Base-by-base conservation (phyloP, 441 rosid species). In the Metrosideros polymorpha region DNA sequence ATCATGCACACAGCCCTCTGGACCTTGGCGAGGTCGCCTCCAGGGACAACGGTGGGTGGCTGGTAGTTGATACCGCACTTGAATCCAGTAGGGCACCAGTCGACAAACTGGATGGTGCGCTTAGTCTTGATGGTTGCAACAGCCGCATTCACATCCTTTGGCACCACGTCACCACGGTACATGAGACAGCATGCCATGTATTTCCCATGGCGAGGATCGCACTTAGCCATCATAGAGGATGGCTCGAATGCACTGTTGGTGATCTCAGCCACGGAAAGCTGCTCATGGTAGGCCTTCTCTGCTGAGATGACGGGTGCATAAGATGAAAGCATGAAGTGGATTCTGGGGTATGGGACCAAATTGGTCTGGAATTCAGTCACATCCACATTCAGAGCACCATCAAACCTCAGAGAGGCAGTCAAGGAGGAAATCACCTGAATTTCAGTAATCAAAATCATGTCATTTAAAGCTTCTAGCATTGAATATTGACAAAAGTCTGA, bases 81-180 rank as follows among this genome's bases (percentile, higher is more conserved):
- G 91, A 94, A 96, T 83, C 98, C 97, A n/a, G 98, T 96, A 1
- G 98, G 98, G 89, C 98, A 95, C 98, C 97, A 96, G 88, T 96
- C 98, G 4, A 96, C 98, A 17, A 94, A 96, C 90, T 96, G 98
- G 54, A 96, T 95, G 15, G 98, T 96, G 10, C 98, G 92, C 91
- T 96, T 96, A 57, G 98, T 95, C 92, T 96, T 96, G 94, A 96
- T 96, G 57, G 99, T 95, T 10, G 96, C 98, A n/a, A 96, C 98
- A 15, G 98, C 98, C 27, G 98, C 98, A 13, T 96, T 96, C 51
- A 96, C 98, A 45, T 96, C 99, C 91, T 96, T 96, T 25, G 99
- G 97, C 54, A 96, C 98, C 12, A 95, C 99, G 86, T 96, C 99
- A 88, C 98, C 99, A 29, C 96, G 94, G 92, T 94, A 96, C 99